phyloP scores from a whole-genome alignment of 805 yeast genomes.

The Ogataea salicorniae region DNA sequence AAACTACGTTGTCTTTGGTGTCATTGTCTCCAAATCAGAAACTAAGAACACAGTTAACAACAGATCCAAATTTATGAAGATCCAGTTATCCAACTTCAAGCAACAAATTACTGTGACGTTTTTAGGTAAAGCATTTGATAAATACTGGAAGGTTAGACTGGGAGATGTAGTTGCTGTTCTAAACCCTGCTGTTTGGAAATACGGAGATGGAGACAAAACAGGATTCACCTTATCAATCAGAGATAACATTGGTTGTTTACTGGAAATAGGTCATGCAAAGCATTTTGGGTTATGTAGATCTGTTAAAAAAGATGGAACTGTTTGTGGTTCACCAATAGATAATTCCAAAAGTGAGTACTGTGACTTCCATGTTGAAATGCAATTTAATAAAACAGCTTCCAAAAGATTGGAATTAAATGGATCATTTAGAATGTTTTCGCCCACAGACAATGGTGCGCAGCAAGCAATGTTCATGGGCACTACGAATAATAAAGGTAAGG shows the following conservation, averaged over 20 bases:
- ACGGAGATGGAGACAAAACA: constrained; percentile 25
- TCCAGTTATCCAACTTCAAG: constrained; percentile 65
- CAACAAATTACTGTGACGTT: constrained; percentile 55
- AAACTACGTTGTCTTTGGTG: constrained; percentile 80
- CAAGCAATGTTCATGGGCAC: constrained; percentile 35
- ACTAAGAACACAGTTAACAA: constrained; percentile 40
- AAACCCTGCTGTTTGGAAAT: constrained; percentile 61
- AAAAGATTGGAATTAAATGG: constrained; percentile 75
- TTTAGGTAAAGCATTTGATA: constrained; percentile 62
- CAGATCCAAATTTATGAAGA: constrained; percentile 47
- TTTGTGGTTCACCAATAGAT: constrained; percentile 62
- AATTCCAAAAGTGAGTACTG: constrained; percentile 51
- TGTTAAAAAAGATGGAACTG: constrained; percentile 40
- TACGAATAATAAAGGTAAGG: constrained; percentile 14
- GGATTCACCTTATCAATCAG: constrained; percentile 52
- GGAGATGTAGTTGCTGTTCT: constrained; percentile 74
- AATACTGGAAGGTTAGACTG: constrained; percentile 64
- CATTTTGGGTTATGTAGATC: constrained; percentile 64
- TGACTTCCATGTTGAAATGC: constrained; percentile 62
- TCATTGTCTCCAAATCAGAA: constrained; percentile 53
- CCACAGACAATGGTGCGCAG: constrained; percentile 39
- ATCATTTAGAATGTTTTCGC: constrained; percentile 50
- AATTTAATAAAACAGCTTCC: constrained; percentile 46
- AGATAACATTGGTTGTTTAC: constrained; percentile 43
- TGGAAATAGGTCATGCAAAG: constrained; percentile 70